Evolutionary conservation across 2,329 filamentous ascomycete genomes (phyloP), one percentile per base, ranked within the genome.

Genomic region (Chlorencoelia australis): DNA sequence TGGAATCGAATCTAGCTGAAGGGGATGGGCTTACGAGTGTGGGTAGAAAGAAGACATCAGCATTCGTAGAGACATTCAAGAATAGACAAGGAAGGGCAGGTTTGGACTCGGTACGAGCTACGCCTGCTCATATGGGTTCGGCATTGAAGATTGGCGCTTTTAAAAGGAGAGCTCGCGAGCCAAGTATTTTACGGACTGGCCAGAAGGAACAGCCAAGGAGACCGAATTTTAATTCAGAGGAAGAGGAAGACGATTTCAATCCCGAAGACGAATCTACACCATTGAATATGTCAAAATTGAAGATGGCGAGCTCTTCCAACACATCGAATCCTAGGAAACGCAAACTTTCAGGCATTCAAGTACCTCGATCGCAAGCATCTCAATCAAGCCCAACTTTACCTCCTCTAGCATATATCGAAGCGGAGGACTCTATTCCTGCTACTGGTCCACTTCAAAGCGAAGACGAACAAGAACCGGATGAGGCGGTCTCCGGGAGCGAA

Each of bases 241-340:
- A 71, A 39, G 47, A 53, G 9, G 52, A 52, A 20, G 66, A 71
- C 15, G 67, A 71, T 46, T 79, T 74, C 51, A 68, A 64, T 34
- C 79, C 69, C 0, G 76, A 82, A 39, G 76, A 75, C 18, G 77
- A 82, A 59, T 79, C 77, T 11, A 84, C 80, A 5, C 79, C 79
- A 3, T 51, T 80, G 17, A 70, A 74, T 40, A 58, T 68, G 14
- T 60, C 62, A 22, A 68, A 62, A 42, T n/a, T n/a, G n/a, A n/a
- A n/a, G n/a, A 60, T 59, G 11, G 17, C n/a, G 3, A 36, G 28
- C n/a, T 47, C 45, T 10, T 50, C 53, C 18, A 50, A 62, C 4
- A 57, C 56, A 28, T 48, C 49, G 14, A 60, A 59, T 34, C 58
- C 68, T 7, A 65, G 66, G 33, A 79, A 79, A 53, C 64, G 75